These are phyloP conservation scores for Talaromyces pinophilus DNA, from an alignment of 2,329 filamentous ascomycete genomes.

Conservation along the genomic window DNA sequence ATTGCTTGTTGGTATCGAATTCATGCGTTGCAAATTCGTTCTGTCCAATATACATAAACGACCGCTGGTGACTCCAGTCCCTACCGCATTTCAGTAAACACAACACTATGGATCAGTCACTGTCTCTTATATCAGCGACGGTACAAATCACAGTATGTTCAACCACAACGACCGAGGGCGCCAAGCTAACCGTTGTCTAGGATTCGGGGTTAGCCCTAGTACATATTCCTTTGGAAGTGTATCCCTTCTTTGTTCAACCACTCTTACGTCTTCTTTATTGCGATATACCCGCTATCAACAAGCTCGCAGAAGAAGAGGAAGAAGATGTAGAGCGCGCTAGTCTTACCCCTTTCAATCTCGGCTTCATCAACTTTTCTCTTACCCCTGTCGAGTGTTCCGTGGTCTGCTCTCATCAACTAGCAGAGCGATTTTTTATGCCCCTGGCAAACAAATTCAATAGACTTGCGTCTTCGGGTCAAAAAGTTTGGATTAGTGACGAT, in stretches of 20 bases:
- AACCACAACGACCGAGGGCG: neutral
- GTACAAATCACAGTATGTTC: slow-evolving; percentile 36
- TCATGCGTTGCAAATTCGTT: slow-evolving; percentile 5
- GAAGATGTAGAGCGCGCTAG: slow-evolving; percentile 36
- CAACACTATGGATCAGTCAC: slow-evolving; percentile 30
- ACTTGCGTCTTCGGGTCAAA: slow-evolving; percentile 38
- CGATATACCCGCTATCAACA: slow-evolving; percentile 40
- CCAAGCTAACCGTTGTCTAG: slow-evolving; percentile 50
- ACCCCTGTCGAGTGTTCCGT: slow-evolving; percentile 92
- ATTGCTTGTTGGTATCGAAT: neutral
- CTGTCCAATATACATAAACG: neutral
- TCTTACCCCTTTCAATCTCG: slow-evolving; percentile 52
- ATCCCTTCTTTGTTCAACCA: slow-evolving; percentile 77
- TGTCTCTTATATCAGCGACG: slow-evolving; percentile 35
- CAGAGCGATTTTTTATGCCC: slow-evolving; percentile 73
- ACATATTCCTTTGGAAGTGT: slow-evolving; percentile 79
- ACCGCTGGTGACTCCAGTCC: slow-evolving; percentile 2
- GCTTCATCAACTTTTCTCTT: slow-evolving; percentile 90
- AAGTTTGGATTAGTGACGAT: slow-evolving; percentile 75
- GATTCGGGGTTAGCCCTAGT: slow-evolving; percentile 84
- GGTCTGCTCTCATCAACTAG: slow-evolving; percentile 77
- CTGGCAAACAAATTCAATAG: slow-evolving; percentile 64
- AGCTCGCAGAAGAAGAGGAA: slow-evolving; percentile 44
- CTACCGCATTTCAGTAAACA: neutral
- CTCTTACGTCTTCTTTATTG: slow-evolving; percentile 84